Percentiles rank a stretch among this genome's conserved stretches.
These are phyloP conservation scores for Luffa aegyptiaca DNA, from an alignment of 306 rosid genomes.

Conservation along the genomic window DNA sequence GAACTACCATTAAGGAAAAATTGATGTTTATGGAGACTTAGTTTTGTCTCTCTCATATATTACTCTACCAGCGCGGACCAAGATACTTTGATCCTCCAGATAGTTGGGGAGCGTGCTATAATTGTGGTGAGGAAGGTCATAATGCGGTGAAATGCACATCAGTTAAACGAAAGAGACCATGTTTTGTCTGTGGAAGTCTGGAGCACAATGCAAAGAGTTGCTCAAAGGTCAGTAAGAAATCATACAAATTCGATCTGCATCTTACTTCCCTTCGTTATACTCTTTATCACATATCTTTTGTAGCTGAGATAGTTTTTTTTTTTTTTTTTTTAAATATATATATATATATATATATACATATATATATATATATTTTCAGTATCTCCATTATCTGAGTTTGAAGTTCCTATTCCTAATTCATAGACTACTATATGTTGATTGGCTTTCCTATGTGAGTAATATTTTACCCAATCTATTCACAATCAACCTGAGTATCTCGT, in stretches of 20 bases:
- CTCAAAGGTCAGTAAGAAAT: conserved; percentile 35
- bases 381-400: neutral
- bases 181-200: conserved; percentile 83
- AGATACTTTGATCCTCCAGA: conserved; percentile 95
- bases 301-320: no score
- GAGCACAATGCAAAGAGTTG: conserved; percentile 73
- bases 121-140: conserved; percentile 93
- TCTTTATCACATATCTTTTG: no score
- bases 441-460: neutral
- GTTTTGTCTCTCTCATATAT: conserved; percentile 31
- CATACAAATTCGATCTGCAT: neutral
- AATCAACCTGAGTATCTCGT: neutral
- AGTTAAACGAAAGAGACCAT: conserved; percentile 61
- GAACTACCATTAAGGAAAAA: conserved; percentile 27
- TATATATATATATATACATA: no score
- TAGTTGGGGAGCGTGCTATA: conserved; percentile 82
- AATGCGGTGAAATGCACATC: conserved; percentile 58
- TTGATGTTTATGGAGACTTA: conserved; percentile 27
- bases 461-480: neutral
- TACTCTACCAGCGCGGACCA: conserved; percentile 77
- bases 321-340: no score
- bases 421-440: neutral
- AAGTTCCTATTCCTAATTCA: neutral
- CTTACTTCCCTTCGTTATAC: neutral
- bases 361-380: neutral